Conservation (phyloP, 2,329 filamentous ascomycete genomes). For the Aspergillus puulaauensis region DNA sequence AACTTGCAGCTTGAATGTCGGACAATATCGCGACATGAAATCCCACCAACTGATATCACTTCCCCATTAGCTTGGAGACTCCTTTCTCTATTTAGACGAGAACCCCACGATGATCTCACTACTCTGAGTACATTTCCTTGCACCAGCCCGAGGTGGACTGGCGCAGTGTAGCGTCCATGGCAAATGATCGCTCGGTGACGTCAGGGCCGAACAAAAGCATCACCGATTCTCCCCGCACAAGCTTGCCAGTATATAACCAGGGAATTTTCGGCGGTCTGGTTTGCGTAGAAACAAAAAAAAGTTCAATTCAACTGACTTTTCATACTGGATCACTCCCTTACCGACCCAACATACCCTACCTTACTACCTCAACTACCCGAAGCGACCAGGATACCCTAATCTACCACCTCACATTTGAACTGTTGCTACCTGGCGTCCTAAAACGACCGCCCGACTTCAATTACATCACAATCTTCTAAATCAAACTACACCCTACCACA, state of each 20-base stretch:
- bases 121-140: neutral
- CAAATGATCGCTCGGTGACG: constrained; percentile 13
- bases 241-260: neutral
- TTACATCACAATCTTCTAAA: neutral
- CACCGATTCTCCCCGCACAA: neutral
- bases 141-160: neutral
- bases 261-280: too few species aligned
- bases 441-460: neutral
- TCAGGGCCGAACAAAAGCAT: neutral
- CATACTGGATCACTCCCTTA: neutral
- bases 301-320: neutral
- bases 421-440: neutral
- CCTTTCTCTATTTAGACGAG: neutral
- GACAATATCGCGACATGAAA: neutral
- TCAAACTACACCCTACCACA: neutral
- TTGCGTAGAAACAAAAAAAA: too few species aligned
- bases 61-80: neutral
- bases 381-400: too few species aligned
- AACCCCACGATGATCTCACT: constrained; percentile 18
- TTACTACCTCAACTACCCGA: neutral
- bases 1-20: neutral
- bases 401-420: neutral
- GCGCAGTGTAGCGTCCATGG: neutral
- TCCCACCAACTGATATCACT: neutral
- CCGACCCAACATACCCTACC: neutral